These are phyloP conservation scores for Mucuna pruriens DNA, from an alignment of 306 rosid genomes.

Conservation along the genomic window DNA sequence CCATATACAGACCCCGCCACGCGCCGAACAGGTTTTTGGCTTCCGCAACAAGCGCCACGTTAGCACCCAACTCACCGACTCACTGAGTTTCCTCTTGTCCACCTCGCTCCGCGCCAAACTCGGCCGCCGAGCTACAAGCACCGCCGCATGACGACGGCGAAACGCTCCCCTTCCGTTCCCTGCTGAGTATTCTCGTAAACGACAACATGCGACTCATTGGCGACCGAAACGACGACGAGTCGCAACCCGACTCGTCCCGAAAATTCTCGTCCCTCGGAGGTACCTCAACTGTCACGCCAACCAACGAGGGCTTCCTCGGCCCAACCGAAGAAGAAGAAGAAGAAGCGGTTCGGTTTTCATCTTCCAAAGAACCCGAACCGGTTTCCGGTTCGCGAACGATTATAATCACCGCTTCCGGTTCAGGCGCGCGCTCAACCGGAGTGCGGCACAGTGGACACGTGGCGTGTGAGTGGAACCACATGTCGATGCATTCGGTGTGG, in stretches of 20 bases:
- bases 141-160: conserved; percentile 56
- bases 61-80: conserved; percentile 18
- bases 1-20: neutral
- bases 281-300: conserved; percentile 60
- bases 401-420: conserved; percentile 37
- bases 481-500: conserved; percentile 82
- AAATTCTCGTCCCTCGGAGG: conserved; percentile 56
- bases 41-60: conserved; percentile 12
- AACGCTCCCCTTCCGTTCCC: conserved; percentile 50
- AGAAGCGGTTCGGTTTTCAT: conserved; percentile 12
- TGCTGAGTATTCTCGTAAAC: conserved; percentile 68
- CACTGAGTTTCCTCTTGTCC: conserved; percentile 48
- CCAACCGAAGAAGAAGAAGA: conserved; percentile 53
- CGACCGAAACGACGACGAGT: conserved; percentile 62
- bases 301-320: conserved; percentile 47
- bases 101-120: conserved; percentile 56
- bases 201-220: conserved; percentile 85
- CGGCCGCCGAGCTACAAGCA: conserved; percentile 43
- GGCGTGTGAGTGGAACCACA: conserved; percentile 88
- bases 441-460: conserved; percentile 89
- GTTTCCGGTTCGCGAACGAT: conserved; percentile 41
- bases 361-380: conserved; percentile 29
- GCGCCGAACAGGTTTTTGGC: neutral
- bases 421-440: conserved; percentile 54
- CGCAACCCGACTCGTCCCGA: conserved; percentile 36